Evolutionary conservation across 2,329 filamentous ascomycete genomes (phyloP).

Genomic region (Rutstroemia sp.): DNA sequence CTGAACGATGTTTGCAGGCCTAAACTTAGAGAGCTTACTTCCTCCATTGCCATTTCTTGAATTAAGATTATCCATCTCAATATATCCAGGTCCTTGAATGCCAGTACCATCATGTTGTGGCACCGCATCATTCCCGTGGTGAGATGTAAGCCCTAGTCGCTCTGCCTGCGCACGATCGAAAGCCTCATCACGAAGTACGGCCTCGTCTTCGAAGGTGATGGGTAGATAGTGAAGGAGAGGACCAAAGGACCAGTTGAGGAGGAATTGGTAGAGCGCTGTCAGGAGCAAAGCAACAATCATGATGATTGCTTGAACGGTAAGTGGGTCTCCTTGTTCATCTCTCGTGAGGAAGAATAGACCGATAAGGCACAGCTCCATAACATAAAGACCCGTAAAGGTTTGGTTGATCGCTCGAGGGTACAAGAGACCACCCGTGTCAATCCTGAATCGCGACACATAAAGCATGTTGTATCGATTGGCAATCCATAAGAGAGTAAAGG

Average conservation of each 20-base stretch:
- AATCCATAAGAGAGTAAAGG: slow-evolving; percentile 85
- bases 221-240: slow-evolving; percentile 85
- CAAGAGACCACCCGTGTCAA: slow-evolving; percentile 85
- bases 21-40: slow-evolving; percentile 21
- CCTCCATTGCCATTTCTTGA: slow-evolving; percentile 19
- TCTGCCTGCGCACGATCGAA: slow-evolving; percentile 73
- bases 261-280: slow-evolving; percentile 69
- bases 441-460: slow-evolving; percentile 83
- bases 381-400: slow-evolving; percentile 87
- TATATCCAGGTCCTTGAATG: slow-evolving; percentile 15
- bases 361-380: slow-evolving; percentile 86
- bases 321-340: slow-evolving; percentile 44
- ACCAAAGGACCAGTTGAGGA: slow-evolving; percentile 76
- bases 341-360: slow-evolving; percentile 79
- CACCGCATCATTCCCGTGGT: slow-evolving; percentile 35
- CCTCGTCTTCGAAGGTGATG: slow-evolving; percentile 93
- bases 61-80: slow-evolving; percentile 41
- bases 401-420: slow-evolving; percentile 94
- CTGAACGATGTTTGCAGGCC: slow-evolving; percentile 24
- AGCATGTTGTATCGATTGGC: slow-evolving; percentile 96
- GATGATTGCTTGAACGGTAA: slow-evolving; percentile 68
- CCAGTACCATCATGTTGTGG: slow-evolving; percentile 24
- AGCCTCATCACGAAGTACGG: slow-evolving; percentile 80
- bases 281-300: slow-evolving; percentile 72
- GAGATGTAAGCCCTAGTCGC: slow-evolving; percentile 55